Evolutionary conservation across 768 basidiomycete genomes (phyloP).

Genomic region (Phlebiopsis flavidoalba): DNA sequence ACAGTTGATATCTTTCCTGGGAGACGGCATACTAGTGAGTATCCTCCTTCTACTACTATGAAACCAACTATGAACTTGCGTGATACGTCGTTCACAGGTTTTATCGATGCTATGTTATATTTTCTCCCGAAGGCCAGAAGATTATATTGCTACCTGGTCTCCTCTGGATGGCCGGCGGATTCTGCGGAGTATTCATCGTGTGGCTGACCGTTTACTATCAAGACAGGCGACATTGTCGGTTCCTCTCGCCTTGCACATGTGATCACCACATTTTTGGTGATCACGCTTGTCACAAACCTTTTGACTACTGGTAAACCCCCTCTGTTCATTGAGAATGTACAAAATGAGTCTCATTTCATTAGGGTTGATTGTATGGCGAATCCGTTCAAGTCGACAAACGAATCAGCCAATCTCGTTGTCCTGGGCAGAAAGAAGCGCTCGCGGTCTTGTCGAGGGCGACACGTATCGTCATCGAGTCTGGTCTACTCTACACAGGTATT

Average conservation of each 20-base stretch:
- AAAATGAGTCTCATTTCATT: no score
- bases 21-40: no score
- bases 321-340: background rate
- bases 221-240: background rate
- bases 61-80: no score
- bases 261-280: conserved; percentile 3
- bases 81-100: no score
- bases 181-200: background rate
- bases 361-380: background rate
- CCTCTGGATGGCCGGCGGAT: conserved; percentile 16
- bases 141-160: conserved; percentile 14
- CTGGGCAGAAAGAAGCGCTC: background rate
- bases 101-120: conserved; percentile 20
- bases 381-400: background rate
- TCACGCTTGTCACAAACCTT: conserved; percentile 5
- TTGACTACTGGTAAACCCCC: background rate
- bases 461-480: background rate
- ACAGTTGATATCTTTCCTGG: no score
- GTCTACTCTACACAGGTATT: background rate
- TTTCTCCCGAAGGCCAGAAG: conserved; percentile 8
- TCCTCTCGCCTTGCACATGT: background rate
- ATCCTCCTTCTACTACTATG: no score
- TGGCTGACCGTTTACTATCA: background rate
- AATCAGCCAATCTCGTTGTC: background rate
- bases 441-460: background rate